Conservation (phyloP, 768 basidiomycete genomes). For the Phlegmacium glaucopus region DNA sequence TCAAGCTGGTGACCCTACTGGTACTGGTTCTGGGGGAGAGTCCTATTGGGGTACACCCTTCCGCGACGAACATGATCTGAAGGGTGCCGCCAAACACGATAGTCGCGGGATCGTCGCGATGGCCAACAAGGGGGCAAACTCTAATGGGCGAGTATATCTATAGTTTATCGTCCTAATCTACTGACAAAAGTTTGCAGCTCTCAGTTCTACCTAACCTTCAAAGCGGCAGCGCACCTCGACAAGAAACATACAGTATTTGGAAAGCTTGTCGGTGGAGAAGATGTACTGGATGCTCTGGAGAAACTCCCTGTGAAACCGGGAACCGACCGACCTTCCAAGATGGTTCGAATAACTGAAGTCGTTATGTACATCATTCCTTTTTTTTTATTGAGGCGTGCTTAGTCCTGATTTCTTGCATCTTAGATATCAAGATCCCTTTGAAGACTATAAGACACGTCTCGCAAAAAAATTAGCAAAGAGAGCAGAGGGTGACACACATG, state of each 20-base stretch:
- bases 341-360: slow-evolving; percentile 81
- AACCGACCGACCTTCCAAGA: slow-evolving; percentile 83
- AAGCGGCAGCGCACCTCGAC: slow-evolving; percentile 78
- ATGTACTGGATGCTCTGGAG: slow-evolving; percentile 83
- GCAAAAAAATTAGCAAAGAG: slow-evolving; percentile 71
- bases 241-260: slow-evolving; percentile 97
- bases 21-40: slow-evolving; percentile 90
- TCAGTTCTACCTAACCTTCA: slow-evolving; percentile 94
- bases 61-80: slow-evolving; percentile 88
- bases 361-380: slow-evolving; percentile 53
- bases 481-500: slow-evolving; percentile 37
- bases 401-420: background rate
- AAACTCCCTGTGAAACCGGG: slow-evolving; percentile 76
- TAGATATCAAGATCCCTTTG: slow-evolving; percentile 94
- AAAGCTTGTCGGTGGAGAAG: slow-evolving; percentile 93
- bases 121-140: slow-evolving; percentile 92
- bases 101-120: slow-evolving; percentile 83
- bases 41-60: slow-evolving; percentile 96
- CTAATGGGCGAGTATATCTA: slow-evolving; percentile 63
- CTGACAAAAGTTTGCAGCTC: slow-evolving; percentile 45
- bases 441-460: slow-evolving; percentile 83
- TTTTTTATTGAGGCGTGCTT: slow-evolving; percentile 21
- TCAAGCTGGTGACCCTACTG: slow-evolving; percentile 98
- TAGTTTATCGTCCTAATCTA: background rate
- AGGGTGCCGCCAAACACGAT: slow-evolving; percentile 87